Conservation (phyloP, 2,329 filamentous ascomycete genomes). For the Pseudogymnoascus sp. region DNA sequence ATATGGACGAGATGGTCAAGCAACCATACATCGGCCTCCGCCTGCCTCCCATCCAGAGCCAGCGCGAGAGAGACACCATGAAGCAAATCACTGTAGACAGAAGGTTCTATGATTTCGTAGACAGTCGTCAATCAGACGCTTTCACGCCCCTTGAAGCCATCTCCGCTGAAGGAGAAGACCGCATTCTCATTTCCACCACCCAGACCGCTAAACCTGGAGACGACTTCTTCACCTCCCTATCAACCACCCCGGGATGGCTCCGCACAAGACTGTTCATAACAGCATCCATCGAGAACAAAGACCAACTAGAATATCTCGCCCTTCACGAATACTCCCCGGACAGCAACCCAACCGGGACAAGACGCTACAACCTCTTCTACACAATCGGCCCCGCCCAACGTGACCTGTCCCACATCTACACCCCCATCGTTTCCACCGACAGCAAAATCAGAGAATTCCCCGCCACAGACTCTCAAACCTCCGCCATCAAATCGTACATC, state of each 20-base stretch:
- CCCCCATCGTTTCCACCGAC: conserved; percentile 9
- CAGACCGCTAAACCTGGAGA: conserved; percentile 54
- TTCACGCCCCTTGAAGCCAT: conserved; percentile 56
- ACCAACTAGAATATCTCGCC: conserved; percentile 51
- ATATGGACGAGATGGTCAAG: conserved; percentile 63
- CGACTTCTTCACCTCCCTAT: conserved; percentile 65
- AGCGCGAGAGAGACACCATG: conserved; percentile 55
- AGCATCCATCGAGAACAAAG: conserved; percentile 52
- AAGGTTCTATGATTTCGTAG: conserved; percentile 61
- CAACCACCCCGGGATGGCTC: conserved; percentile 72
- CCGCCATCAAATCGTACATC: conserved; percentile 60
- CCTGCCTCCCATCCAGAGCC: conserved; percentile 47
- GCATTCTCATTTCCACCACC: conserved; percentile 56
- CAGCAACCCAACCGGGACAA: conserved; percentile 59
- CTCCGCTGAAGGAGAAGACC: conserved; percentile 51
- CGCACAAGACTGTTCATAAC: conserved; percentile 65
- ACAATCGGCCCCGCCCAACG: conserved; percentile 70
- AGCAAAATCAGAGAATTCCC: conserved; percentile 33
- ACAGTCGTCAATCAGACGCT: conserved; percentile 45
- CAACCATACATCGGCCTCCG: conserved; percentile 63
- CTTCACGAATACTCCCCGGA: conserved; percentile 65
- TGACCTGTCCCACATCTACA: conserved; percentile 54
- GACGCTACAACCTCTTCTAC: conserved; percentile 68
- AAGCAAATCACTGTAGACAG: conserved; percentile 62
- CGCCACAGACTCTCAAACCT: conserved; percentile 35